Conservation (phyloP, 352 stramenopile genomes). For the Globisporangium acanthophoron region DNA sequence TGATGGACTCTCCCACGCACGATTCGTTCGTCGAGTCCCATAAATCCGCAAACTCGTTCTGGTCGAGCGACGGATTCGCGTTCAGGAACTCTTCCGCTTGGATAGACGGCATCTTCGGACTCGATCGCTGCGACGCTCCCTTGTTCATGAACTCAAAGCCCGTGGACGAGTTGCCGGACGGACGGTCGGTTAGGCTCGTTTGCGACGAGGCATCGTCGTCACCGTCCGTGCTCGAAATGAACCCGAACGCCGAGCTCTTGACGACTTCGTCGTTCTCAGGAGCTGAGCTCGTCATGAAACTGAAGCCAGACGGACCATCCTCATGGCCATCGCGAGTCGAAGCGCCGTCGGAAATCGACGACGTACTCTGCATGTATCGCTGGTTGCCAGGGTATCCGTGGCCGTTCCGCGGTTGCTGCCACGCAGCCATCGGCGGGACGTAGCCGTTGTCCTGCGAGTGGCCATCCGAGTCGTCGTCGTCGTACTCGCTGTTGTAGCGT, state of each 20-base stretch:
- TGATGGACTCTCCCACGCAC: conserved; percentile 22
- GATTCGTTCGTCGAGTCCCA: conserved; percentile 77
- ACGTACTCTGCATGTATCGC: conserved; percentile 18
- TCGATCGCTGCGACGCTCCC: conserved; percentile 5
- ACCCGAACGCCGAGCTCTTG: conserved; percentile 65
- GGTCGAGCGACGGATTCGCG: conserved; percentile 34
- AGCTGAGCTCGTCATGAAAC: conserved; percentile 30
- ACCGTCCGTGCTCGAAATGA: conserved; percentile 46
- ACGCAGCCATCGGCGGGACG: conserved; percentile 23
- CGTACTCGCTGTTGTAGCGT: conserved; percentile 49
- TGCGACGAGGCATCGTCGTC: conserved; percentile 42
- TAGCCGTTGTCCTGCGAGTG: conserved; percentile 51
- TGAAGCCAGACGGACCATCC: conserved; percentile 32
- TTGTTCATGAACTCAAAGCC: conserved; percentile 40
- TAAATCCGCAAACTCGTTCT: conserved; percentile 61
- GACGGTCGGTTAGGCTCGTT: conserved; percentile 35
- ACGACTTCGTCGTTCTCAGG: conserved; percentile 9
- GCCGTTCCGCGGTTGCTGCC: conserved; percentile 13
- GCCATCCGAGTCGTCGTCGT: conserved; percentile 46
- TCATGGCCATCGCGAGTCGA: conserved; percentile 13
- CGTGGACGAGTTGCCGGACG: conserved; percentile 29
- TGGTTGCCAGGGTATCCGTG: conserved; percentile 26
- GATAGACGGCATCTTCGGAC: conserved; percentile 25
- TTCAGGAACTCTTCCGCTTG: conserved; percentile 57
- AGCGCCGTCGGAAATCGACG: conserved; percentile 19